Percentiles rank a stretch among this genome's conserved stretches.
Conservation (phyloP, 768 basidiomycete genomes). For the Ramaria rubella region DNA sequence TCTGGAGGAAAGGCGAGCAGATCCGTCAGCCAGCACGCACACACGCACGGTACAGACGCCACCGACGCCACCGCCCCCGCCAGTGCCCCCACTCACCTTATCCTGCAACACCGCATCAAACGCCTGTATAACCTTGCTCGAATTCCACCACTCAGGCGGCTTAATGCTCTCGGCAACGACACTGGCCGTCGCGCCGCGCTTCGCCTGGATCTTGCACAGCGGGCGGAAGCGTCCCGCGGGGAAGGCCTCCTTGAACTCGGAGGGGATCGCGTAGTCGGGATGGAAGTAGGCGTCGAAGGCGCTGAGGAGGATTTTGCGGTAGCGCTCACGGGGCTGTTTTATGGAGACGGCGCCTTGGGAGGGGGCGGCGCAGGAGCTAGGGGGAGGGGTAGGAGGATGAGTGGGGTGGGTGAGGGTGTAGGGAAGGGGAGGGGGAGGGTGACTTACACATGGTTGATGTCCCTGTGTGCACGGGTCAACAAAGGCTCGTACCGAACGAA, state of each 20-base stretch:
- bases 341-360: constrained; percentile 66
- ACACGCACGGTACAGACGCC: background rate
- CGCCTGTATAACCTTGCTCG: constrained; percentile 82
- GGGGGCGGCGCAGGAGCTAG: constrained; percentile 71
- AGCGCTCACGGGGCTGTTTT: constrained; percentile 77
- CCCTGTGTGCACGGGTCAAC: constrained; percentile 35
- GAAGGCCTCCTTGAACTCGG: constrained; percentile 93
- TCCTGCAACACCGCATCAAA: constrained; percentile 85
- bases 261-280: constrained; percentile 81
- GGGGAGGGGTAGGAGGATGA: constrained; percentile 12
- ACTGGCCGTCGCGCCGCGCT: constrained; percentile 69
- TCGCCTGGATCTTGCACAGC: constrained; percentile 85
- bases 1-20: constrained; percentile 37
- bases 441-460: constrained; percentile 72
- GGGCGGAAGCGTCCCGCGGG: constrained; percentile 88
- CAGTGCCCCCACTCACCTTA: constrained; percentile 64
- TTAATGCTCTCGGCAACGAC: constrained; percentile 87
- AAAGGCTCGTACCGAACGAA: background rate
- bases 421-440: constrained; percentile 9
- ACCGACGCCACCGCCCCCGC: no score
- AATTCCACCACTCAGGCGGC: constrained; percentile 92
- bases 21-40: constrained; percentile 13
- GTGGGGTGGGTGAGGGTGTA: constrained; percentile 5
- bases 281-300: constrained; percentile 86
- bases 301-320: constrained; percentile 61